Conservation (phyloP, 163 green algal genomes). For the Scenedesmus sp. region DNA sequence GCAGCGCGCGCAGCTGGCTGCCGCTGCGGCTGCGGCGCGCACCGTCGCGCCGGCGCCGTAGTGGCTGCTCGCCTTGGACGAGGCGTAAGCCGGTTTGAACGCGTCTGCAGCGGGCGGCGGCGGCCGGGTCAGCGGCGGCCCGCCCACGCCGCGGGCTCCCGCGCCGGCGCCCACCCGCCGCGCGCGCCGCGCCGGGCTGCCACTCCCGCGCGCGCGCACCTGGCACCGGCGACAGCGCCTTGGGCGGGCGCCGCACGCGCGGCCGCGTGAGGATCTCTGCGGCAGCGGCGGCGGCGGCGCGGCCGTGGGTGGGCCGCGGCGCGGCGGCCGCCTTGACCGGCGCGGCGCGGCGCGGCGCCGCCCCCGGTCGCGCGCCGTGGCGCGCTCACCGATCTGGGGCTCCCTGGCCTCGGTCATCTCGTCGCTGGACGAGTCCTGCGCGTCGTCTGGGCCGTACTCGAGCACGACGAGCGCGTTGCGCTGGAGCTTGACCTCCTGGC, state of each 20-base stretch:
- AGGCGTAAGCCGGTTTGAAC: no score
- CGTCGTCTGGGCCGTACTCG: constrained; percentile 37
- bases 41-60: no score
- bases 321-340: not conserved
- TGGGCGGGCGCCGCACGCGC: constrained; percentile 32
- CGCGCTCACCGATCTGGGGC: constrained; percentile 28
- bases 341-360: not conserved
- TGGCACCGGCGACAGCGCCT: constrained; percentile 28
- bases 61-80: no score
- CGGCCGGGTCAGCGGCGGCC: not conserved
- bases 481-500: constrained; percentile 71
- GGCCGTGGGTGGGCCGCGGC: no score
- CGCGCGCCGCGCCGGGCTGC: no score
- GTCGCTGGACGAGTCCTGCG: constrained; percentile 32
- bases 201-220: no score
- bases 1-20: no score
- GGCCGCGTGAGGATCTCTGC: constrained; percentile 42
- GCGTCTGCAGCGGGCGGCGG: not conserved
- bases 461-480: constrained; percentile 65
- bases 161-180: no score
- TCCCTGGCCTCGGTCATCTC: constrained; percentile 41
- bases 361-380: not conserved
- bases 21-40: no score
- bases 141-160: not conserved
- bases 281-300: no score